Conservation (phyloP, 2,329 filamentous ascomycete genomes). For the Alternaria incomplexa region DNA sequence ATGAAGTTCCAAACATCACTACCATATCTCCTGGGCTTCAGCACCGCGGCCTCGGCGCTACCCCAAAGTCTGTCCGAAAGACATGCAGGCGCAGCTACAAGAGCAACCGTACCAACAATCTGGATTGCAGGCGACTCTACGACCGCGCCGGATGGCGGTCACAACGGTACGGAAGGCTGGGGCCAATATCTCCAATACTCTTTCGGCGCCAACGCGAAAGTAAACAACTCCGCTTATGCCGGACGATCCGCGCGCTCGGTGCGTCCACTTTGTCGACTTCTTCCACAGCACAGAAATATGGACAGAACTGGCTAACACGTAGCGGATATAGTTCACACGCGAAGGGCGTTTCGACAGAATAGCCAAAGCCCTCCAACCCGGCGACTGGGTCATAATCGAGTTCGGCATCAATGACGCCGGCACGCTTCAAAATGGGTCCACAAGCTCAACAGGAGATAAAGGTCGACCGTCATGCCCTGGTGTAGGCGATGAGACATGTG, state of each 20-base stretch:
- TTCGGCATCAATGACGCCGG: constrained; percentile 69
- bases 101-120: neutral
- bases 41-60: neutral
- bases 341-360: constrained; percentile 68
- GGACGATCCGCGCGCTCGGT: constrained; percentile 68
- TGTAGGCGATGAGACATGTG: neutral
- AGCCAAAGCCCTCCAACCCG: constrained; percentile 56
- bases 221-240: constrained; percentile 68
- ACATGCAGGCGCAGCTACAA: neutral
- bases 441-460: constrained; percentile 61
- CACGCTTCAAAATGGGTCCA: constrained; percentile 55
- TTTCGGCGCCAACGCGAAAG: constrained; percentile 48
- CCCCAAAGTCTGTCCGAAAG: neutral
- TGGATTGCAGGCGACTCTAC: constrained; percentile 65
- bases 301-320: rapidly evolving
- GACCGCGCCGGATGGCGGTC: constrained; percentile 57
- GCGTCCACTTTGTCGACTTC: neutral
- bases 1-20: neutral
- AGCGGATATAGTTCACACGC: constrained; percentile 56
- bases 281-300: neutral
- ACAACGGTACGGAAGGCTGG: constrained; percentile 57
- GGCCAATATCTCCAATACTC: constrained; percentile 63
- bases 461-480: constrained; percentile 56
- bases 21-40: neutral
- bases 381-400: constrained; percentile 71